Evolutionary conservation across 169 alveolate species (phyloP).

Genomic region (Cystoisospora suis): DNA sequence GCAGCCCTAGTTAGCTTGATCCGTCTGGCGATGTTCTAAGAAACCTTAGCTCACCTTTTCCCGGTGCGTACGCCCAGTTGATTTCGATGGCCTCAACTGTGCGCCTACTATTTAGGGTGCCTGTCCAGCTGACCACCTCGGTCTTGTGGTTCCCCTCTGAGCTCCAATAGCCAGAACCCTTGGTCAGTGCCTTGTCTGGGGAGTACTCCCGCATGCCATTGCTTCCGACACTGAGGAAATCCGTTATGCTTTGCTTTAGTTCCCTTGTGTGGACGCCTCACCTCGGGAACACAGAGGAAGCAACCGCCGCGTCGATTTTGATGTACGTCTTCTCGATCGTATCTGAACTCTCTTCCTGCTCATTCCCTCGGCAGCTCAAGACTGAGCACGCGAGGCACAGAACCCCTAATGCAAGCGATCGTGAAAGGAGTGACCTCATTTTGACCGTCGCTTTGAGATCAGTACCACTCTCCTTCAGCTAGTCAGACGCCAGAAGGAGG

Average conservation of each 20-base stretch:
- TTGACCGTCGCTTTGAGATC: neutral
- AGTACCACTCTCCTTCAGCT: neutral
- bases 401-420: neutral
- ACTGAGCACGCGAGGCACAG: neutral
- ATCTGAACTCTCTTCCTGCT: neutral
- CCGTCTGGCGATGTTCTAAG: too few species aligned
- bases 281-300: constrained; percentile 48
- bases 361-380: neutral
- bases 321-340: constrained; percentile 39
- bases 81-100: constrained; percentile 48
- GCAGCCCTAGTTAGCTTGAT: too few species aligned
- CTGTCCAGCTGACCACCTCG: constrained; percentile 57
- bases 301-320: constrained; percentile 26
- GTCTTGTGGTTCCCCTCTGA: constrained; percentile 58
- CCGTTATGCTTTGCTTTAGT: neutral
- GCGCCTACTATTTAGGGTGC: constrained; percentile 39
- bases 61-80: constrained; percentile 70
- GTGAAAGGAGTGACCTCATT: neutral
- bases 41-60: constrained; percentile 58
- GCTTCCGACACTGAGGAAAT: constrained; percentile 26
- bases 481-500: neutral
- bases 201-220: constrained; percentile 60
- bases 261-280: neutral
- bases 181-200: constrained; percentile 47
- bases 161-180: constrained; percentile 69